Conservation (phyloP, 495 filamentous ascomycete genomes). For the Penicillium turbatum region DNA sequence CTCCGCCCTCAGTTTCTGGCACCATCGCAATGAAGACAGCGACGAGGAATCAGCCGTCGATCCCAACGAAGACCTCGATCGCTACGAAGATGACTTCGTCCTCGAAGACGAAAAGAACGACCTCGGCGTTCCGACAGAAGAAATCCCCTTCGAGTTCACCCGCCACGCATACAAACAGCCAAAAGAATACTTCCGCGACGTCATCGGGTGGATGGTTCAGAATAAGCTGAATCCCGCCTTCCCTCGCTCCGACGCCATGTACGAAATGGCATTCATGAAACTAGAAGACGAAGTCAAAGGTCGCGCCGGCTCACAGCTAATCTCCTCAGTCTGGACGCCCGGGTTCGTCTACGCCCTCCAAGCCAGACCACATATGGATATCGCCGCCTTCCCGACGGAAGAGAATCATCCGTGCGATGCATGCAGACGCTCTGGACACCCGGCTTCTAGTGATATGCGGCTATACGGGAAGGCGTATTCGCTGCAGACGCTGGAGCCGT, state of each 20-base stretch:
- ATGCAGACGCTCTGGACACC: constrained; percentile 67
- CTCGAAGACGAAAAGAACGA: constrained; percentile 58
- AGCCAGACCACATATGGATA: constrained; percentile 53
- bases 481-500: constrained; percentile 60
- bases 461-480: constrained; percentile 69
- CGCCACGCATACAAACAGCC: constrained; percentile 60
- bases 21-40: constrained; percentile 21
- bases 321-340: constrained; percentile 66
- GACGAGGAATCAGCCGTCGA: constrained; percentile 35
- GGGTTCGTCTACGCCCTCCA: constrained; percentile 63
- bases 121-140: constrained; percentile 58
- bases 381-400: constrained; percentile 31
- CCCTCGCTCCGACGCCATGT: constrained; percentile 58
- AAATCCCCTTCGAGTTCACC: constrained; percentile 71
- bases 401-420: constrained; percentile 61
- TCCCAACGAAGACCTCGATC: constrained; percentile 45
- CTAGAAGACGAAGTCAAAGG: constrained; percentile 67
- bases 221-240: constrained; percentile 75
- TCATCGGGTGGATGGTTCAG: constrained; percentile 78
- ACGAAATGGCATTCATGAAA: constrained; percentile 67
- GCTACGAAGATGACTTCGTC: constrained; percentile 70
- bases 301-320: constrained; percentile 65
- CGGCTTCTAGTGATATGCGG: constrained; percentile 56
- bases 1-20: not conserved
- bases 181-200: constrained; percentile 73